Conservation (phyloP, 805 yeast genomes). For the Sungouiella blattae region DNA sequence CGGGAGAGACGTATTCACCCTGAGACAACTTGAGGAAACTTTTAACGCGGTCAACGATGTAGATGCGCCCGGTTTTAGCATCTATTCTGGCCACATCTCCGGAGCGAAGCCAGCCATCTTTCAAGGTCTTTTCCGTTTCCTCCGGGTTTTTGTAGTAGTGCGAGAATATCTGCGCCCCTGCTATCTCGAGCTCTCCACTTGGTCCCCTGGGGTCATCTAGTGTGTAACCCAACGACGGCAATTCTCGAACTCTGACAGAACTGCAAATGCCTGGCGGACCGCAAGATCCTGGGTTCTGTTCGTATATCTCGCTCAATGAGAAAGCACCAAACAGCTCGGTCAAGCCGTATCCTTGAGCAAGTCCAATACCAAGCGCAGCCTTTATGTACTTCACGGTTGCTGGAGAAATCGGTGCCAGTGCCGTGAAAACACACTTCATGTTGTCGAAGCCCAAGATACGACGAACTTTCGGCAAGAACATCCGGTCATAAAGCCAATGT, state of each 20-base stretch:
- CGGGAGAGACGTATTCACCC: constrained; percentile 68
- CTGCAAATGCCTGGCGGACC: constrained; percentile 56
- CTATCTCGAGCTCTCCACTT: constrained; percentile 57
- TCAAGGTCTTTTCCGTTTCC: constrained; percentile 52
- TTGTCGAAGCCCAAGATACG: constrained; percentile 35
- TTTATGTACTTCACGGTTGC: constrained; percentile 60
- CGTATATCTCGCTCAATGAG: constrained; percentile 38
- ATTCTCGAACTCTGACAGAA: constrained; percentile 54
- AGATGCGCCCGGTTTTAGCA: constrained; percentile 46
- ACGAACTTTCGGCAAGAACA: constrained; percentile 11
- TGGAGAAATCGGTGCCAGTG: constrained; percentile 70
- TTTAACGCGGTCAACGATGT: constrained; percentile 65
- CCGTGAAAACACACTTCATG: constrained; percentile 26
- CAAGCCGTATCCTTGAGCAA: constrained; percentile 71
- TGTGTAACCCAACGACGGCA: constrained; percentile 58
- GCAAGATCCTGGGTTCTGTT: constrained; percentile 49
- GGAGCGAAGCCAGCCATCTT: constrained; percentile 50
- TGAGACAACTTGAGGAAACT: constrained; percentile 65
- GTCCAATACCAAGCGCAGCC: constrained; percentile 56
- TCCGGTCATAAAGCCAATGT: constrained; percentile 17
- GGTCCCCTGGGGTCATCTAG: constrained; percentile 22
- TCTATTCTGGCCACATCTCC: constrained; percentile 43
- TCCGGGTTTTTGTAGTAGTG: constrained; percentile 55
- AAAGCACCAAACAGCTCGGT: constrained; percentile 64
- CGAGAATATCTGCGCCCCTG: constrained; percentile 62